These are phyloP conservation scores for Fusarium anthophilum DNA, from an alignment of 2,329 filamentous ascomycete species.

Conservation along the genomic window DNA sequence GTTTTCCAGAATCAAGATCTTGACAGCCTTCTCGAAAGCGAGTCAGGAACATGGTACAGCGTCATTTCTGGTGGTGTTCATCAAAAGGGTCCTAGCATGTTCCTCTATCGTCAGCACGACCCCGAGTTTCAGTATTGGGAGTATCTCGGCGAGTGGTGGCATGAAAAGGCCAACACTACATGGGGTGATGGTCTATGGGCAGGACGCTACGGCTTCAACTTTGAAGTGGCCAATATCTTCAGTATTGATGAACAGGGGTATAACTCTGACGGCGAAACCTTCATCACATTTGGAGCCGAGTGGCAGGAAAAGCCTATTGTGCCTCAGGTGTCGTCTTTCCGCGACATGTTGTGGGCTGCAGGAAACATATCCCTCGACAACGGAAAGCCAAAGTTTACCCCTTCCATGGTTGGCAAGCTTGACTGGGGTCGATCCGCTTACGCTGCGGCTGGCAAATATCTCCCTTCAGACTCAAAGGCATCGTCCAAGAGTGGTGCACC, in stretches of 20 bases:
- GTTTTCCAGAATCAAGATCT: conserved; percentile 37
- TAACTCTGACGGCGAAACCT: conserved; percentile 50
- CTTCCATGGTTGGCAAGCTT: conserved; percentile 53
- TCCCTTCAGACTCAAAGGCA: conserved; percentile 50
- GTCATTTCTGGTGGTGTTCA: conserved; percentile 37
- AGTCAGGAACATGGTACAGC: conserved; percentile 34
- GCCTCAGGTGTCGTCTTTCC: conserved; percentile 50
- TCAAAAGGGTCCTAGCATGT: conserved; percentile 32
- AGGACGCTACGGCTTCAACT: conserved; percentile 55
- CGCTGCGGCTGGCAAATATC: conserved; percentile 53
- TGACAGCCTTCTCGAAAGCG: conserved; percentile 28
- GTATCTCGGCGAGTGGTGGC: conserved; percentile 45
- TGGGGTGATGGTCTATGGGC: conserved; percentile 49
- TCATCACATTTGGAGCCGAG: conserved; percentile 54
- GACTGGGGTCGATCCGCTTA: conserved; percentile 55
- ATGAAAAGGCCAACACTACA: conserved; percentile 50
- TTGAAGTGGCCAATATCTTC: conserved; percentile 56
- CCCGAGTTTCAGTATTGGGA: conserved; percentile 39
- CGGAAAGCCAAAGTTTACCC: conserved; percentile 48
- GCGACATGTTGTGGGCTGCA: conserved; percentile 54
- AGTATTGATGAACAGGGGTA: conserved; percentile 51
- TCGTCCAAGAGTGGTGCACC: conserved; percentile 50
- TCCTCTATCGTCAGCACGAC: conserved; percentile 39
- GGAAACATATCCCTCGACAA: conserved; percentile 46
- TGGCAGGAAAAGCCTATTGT: conserved; percentile 53